phyloP scores from a whole-genome alignment of 768 basidiomycete genomes.

The Coprinopsis cinerea region DNA sequence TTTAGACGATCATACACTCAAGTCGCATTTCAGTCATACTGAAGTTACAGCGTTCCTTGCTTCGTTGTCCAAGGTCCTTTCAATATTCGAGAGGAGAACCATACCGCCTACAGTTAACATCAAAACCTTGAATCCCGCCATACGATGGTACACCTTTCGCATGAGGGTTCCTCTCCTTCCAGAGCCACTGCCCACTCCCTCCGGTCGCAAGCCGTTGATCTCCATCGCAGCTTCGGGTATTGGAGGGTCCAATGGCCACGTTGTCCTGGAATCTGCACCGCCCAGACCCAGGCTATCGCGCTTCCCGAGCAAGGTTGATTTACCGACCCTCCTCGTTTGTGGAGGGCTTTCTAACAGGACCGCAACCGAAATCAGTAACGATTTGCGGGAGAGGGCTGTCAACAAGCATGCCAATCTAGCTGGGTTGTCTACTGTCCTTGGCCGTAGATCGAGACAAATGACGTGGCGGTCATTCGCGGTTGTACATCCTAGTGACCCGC shows the following conservation, averaged over 20 bases:
- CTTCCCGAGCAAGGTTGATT: not conserved
- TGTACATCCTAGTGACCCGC: conserved; percentile 26
- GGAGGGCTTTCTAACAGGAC: conserved; percentile 31
- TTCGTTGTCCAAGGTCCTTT: conserved; percentile 37
- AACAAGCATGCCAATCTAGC: conserved; percentile 7
- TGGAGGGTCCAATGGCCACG: conserved; percentile 38
- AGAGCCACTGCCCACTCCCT: conserved; percentile 19
- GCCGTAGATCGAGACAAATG: conserved; percentile 27
- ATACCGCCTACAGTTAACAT: conserved; percentile 39
- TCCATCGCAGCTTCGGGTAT: conserved; percentile 40
- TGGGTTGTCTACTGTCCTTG: conserved; percentile 13
- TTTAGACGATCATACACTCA: not conserved
- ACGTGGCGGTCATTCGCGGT: conserved; percentile 27
- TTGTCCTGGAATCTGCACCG: conserved; percentile 31
- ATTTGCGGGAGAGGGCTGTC: not conserved
- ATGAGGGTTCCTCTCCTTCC: conserved; percentile 28
- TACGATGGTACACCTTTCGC: conserved; percentile 32
- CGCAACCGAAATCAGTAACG: not conserved
- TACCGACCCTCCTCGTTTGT: conserved; percentile 25
- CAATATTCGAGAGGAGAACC: conserved; percentile 27
- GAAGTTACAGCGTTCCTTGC: conserved; percentile 40
- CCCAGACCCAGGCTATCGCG: not conserved
- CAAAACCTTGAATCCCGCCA: conserved; percentile 27
- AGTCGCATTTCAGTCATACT: conserved; percentile 28
- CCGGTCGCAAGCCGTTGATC: conserved; percentile 24